A percentile compares a stretch with the other conserved stretches of the same genome.
Evolutionary conservation across 495 filamentous ascomycete species (phyloP).

Genomic region (Sabuloglossum arenarium): DNA sequence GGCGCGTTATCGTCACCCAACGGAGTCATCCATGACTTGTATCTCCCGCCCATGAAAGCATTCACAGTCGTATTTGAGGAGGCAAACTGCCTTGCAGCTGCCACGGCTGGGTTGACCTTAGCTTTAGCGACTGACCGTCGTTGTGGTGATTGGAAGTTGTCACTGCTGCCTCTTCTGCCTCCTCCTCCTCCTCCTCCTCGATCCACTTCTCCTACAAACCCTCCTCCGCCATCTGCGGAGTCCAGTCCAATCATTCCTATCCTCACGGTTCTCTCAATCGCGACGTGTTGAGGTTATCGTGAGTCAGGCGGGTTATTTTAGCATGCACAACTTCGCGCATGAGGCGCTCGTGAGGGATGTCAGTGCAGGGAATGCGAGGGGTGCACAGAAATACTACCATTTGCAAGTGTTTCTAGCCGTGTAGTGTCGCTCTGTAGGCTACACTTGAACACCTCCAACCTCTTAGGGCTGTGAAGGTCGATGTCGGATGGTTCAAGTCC

Average conservation of each 20-base stretch:
- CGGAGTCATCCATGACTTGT: constrained; percentile 45
- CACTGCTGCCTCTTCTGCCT: neutral
- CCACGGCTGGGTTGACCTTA: neutral
- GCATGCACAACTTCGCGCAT: neutral
- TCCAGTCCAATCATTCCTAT: neutral
- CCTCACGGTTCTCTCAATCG: neutral
- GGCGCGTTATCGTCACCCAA: neutral
- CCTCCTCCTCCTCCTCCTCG: neutral
- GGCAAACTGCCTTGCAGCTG: constrained; percentile 23
- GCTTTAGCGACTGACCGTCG: neutral
- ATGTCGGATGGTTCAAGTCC: no score
- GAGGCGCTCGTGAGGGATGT: neutral
- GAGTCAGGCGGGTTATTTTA: neutral
- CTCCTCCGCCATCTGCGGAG: neutral
- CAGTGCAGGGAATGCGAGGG: neutral
- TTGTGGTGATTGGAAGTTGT: neutral
- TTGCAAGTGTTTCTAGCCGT: neutral
- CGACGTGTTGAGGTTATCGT: constrained; percentile 1
- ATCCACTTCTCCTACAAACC: neutral
- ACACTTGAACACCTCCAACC: neutral
- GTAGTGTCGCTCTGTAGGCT: neutral
- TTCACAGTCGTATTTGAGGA: constrained; percentile 49
- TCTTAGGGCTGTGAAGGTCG: neutral
- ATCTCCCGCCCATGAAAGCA: constrained; percentile 40
- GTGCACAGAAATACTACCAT: neutral